Percentiles rank a stretch among this genome's conserved stretches.
phyloP scores from a whole-genome alignment of 305 asterid species.

The Fraxinus sp. region DNA sequence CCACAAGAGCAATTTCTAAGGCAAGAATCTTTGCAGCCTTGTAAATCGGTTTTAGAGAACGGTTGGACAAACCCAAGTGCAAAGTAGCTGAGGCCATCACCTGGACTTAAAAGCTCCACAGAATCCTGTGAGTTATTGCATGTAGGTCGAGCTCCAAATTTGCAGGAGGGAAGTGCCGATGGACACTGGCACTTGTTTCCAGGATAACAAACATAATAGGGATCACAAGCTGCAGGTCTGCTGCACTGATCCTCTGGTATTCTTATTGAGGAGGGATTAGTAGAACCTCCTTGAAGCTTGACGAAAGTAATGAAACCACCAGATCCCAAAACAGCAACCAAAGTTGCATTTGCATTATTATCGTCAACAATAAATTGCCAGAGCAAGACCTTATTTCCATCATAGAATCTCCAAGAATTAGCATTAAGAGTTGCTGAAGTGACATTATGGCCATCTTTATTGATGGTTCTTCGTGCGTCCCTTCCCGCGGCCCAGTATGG shows the following conservation, averaged over 20 bases:
- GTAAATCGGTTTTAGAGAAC: conserved; percentile 31
- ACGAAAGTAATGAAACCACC: conserved; percentile 36
- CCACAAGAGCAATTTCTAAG: conserved; percentile 41
- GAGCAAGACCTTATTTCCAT: conserved; percentile 18
- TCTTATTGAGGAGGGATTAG: conserved; percentile 18
- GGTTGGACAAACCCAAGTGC: conserved; percentile 41
- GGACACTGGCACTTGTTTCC: conserved; percentile 33
- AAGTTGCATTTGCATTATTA: conserved; percentile 30
- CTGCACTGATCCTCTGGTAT: conserved; percentile 46
- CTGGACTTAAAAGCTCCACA: conserved; percentile 38
- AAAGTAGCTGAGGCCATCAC: conserved; percentile 37
- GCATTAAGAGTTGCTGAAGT: conserved; percentile 32
- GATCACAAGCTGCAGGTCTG: conserved; percentile 49
- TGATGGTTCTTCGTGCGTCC: conserved; percentile 35
- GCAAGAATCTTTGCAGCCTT: conserved; percentile 42
- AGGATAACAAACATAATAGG: conserved; percentile 31
- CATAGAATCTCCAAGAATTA: conserved; percentile 50
- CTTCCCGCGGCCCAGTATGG: conserved; percentile 46
- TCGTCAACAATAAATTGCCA: conserved; percentile 40
- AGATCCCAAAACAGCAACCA: conserved; percentile 36
- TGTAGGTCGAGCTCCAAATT: conserved; percentile 26
- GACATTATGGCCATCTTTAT: conserved; percentile 30
- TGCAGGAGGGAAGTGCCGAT: conserved; percentile 42
- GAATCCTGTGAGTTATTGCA: conserved; percentile 29
- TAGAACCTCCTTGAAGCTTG: conserved; percentile 28